Percentiles rank a stretch among this genome's conserved stretches.
phyloP scores from a whole-genome alignment of 179 eudicot species.

The Silene vulgaris region DNA sequence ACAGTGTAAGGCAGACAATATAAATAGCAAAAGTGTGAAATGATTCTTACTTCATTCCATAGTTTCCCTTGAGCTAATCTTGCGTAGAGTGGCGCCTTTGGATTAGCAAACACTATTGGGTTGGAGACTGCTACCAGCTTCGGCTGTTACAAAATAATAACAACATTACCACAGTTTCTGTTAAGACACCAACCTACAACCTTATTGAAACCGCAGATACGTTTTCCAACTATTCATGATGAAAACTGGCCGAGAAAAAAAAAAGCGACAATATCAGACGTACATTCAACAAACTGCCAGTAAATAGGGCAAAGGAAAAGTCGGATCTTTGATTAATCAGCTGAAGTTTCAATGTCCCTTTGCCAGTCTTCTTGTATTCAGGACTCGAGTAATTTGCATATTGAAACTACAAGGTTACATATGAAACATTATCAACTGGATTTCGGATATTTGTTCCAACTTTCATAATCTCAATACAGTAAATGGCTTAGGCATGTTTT shows the following conservation, averaged over 20 bases:
- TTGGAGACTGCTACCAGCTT: conserved; percentile 70
- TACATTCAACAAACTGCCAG: conserved; percentile 52
- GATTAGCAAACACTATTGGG: conserved; percentile 54
- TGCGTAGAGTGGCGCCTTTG: conserved; percentile 80
- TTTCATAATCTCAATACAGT: not conserved
- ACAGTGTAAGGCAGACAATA: not conserved
- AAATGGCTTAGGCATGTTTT: not conserved
- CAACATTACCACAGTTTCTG: not conserved
- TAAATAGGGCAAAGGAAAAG: conserved; percentile 63
- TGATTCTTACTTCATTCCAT: conserved; percentile 71
- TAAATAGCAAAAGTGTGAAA: not conserved
- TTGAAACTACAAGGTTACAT: conserved; percentile 51
- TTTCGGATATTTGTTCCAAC: not conserved
- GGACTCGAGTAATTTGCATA: conserved; percentile 58
- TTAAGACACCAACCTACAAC: not conserved
- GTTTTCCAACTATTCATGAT: too few relatives aligned
- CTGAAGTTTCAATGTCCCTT: conserved; percentile 52
- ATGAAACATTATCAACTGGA: not conserved
- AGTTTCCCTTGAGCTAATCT: conserved; percentile 75
- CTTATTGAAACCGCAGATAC: too few relatives aligned
- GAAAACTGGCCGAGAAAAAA: not conserved
- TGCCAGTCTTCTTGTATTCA: conserved; percentile 45
- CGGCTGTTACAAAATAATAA: conserved; percentile 43
- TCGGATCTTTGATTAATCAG: conserved; percentile 73
- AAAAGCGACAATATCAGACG: conserved; percentile 1